Evolutionary conservation across 257 asterid species (phyloP).

Genomic region (Nyctanthes arbortristis): DNA sequence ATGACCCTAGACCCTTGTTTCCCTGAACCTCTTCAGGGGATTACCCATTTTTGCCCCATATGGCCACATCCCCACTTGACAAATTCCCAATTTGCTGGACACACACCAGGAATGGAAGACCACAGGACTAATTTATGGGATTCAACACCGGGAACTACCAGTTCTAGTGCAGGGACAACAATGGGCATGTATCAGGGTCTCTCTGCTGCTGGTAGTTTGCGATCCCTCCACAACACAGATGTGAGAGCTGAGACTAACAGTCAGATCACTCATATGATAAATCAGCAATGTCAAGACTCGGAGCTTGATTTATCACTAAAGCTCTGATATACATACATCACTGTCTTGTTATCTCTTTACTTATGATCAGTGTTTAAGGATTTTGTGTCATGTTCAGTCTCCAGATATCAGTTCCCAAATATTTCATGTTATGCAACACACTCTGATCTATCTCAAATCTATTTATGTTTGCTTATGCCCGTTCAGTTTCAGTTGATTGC

Average conservation of each 20-base stretch:
- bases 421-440: not conserved
- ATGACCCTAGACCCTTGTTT: constrained; percentile 13
- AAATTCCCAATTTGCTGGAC: constrained; percentile 1
- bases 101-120: constrained; percentile 5
- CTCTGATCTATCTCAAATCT: not conserved
- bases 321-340: constrained; percentile 24
- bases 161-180: not conserved
- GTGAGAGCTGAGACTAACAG: constrained; percentile 7
- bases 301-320: constrained; percentile 29
- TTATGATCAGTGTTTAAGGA: not conserved
- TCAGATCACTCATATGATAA: constrained; percentile 4
- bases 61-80: not conserved
- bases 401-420: not conserved
- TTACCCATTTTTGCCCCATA: not conserved
- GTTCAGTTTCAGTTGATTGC: not conserved
- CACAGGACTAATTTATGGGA: constrained; percentile 11
- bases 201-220: not conserved
- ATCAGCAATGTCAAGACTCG: constrained; percentile 16
- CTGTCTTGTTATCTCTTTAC: not conserved
- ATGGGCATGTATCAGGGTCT: not conserved
- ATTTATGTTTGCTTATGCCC: not conserved
- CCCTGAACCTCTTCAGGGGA: constrained; percentile 13
- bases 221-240: not conserved
- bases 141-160: constrained; percentile 1
- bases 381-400: not conserved